Conservation (phyloP, 495 filamentous ascomycete species). For the Talaromyces wortmannii region DNA sequence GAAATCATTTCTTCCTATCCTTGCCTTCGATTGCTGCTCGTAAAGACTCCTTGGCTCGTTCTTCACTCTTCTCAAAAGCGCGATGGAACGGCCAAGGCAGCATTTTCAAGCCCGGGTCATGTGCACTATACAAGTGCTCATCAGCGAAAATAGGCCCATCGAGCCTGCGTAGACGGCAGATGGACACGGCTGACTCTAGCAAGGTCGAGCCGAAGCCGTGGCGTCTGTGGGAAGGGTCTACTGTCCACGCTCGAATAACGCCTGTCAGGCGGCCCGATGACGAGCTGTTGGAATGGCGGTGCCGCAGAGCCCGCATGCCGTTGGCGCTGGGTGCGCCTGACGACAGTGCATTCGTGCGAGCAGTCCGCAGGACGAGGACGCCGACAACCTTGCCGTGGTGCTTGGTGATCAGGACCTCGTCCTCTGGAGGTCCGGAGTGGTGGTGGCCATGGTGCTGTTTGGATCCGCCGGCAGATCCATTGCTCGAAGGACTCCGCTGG, state of each 20-base stretch:
- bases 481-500: slow-evolving; percentile 1
- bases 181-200: slow-evolving; percentile 55
- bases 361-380: slow-evolving; percentile 38
- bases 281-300: slow-evolving; percentile 4
- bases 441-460: background rate
- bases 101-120: slow-evolving; percentile 59
- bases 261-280: slow-evolving; percentile 6
- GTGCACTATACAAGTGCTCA: slow-evolving; percentile 26
- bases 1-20: background rate
- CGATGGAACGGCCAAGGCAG: slow-evolving; percentile 54
- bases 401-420: slow-evolving; percentile 43
- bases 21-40: slow-evolving; percentile 18
- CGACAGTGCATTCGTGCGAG: slow-evolving; percentile 14
- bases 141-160: slow-evolving; percentile 53
- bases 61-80: slow-evolving; percentile 49
- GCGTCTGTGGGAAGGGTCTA: slow-evolving; percentile 55
- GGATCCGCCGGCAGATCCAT: slow-evolving; percentile 5
- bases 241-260: slow-evolving; percentile 71
- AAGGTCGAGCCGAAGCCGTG: slow-evolving; percentile 62
- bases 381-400: slow-evolving; percentile 55
- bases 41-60: slow-evolving; percentile 41
- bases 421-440: slow-evolving; percentile 13
- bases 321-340: background rate
- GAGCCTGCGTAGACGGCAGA: slow-evolving; percentile 48
- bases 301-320: background rate